Evolutionary conservation across 306 rosid species (phyloP), one percentile per base, ranked within the genome.

Genomic region (Ceratonia siliqua): DNA sequence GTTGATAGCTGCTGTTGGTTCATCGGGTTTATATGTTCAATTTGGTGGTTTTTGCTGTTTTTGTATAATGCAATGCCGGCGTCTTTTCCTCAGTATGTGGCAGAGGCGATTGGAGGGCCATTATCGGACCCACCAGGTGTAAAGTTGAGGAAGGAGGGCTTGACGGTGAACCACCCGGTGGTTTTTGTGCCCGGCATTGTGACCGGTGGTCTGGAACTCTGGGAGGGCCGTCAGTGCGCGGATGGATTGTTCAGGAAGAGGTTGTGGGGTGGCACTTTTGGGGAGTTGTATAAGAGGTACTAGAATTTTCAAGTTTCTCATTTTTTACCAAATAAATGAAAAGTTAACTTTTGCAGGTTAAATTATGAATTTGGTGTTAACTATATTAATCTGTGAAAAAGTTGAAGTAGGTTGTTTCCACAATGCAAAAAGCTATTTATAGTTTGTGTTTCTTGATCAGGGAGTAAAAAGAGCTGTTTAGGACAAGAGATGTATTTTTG

Each of bases 111-210:
- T 5, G 83, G 89, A 36, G 94, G 96, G 17, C 96, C 96, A 18
- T 62, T 83, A 32, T 82, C 89, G 59, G 96, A 91, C 66, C 96
- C 96, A 24, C 96, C 96, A 4, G 96, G 96, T 8, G 84, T 89
- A 43, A 91, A 89, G 39, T 72, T 91, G 85, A 71, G 79, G 84
- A 91, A 91, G 83, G 96, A 89, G 63, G 96, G 96, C 2, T 70
- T 91, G 80, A 57, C 57, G 69, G 94, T 55, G 73, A 87, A 82
- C 42, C 96, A 91, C 49, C 96, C 96, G 12, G 96, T 91, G 74
- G 90, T 91, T 38, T 91, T 91, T 14, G 96, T 91, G 54, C 96
- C 96, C 10, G 96, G 96, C 5, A 91, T 91, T 43, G 96, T 91
- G 25, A 91, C 96, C 21, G 96, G 89, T 1, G 96, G 96, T 11